Percentiles rank a stretch among this genome's conserved stretches.
Evolutionary conservation across 192 early-diverging fungal genomes (phyloP).

Genomic region (Backusella macrospora): DNA sequence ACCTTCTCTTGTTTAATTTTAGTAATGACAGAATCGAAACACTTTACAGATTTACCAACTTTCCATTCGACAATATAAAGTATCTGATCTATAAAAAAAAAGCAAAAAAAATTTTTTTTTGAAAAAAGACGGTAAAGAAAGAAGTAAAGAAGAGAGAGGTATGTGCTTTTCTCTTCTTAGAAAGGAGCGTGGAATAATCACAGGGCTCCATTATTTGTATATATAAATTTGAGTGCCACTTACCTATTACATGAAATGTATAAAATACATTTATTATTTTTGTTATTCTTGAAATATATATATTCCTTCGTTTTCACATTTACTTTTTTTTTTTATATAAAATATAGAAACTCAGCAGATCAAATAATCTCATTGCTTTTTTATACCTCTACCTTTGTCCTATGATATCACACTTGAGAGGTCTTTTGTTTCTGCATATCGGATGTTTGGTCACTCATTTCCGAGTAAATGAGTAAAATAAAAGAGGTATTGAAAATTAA

Average conservation of each 20-base stretch:
- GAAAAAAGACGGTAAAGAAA: not conserved
- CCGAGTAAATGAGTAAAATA: not conserved
- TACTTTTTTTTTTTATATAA: no score
- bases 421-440: not conserved
- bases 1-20: conserved; percentile 2
- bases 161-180: not conserved
- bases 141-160: not conserved
- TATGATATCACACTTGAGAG: not conserved
- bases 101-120: not conserved
- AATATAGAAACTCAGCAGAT: conserved; percentile 3
- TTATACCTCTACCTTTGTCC: not conserved
- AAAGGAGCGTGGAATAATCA: conserved; percentile 5
- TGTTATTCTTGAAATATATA: no score
- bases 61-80: not conserved
- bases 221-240: not conserved
- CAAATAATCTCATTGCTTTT: not conserved
- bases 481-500: not conserved
- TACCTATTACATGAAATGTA: conserved; percentile 1
- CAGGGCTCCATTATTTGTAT: conserved; percentile 1
- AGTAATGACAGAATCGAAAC: conserved; percentile 15
- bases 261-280: not conserved
- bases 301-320: no score
- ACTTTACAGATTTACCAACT: not conserved
- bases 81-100: not conserved
- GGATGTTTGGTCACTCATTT: not conserved